A percentile compares a stretch with the other conserved stretches of the same genome.
Evolutionary conservation across 176 grass and related monocot genomes (phyloP).

Genomic region (Puccinellia tenuiflora): DNA sequence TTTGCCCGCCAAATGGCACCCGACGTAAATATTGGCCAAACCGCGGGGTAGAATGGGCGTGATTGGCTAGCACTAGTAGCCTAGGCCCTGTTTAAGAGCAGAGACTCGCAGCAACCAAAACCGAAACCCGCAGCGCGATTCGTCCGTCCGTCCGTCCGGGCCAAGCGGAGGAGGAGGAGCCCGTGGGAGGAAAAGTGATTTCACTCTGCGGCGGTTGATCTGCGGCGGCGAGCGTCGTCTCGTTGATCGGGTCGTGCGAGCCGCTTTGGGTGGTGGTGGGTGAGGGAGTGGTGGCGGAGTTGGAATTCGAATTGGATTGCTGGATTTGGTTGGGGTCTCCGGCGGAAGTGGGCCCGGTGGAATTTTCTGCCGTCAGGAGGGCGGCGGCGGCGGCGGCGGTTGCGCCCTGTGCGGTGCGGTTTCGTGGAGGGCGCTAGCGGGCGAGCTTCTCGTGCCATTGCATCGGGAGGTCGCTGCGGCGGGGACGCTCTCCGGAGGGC

Average conservation of each 20-base stretch:
- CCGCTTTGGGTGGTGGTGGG: too few relatives aligned
- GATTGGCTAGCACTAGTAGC: background rate
- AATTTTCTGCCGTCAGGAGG: too few relatives aligned
- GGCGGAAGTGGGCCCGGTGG: background rate
- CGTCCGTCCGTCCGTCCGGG: background rate
- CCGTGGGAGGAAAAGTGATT: background rate
- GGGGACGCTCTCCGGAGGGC: background rate
- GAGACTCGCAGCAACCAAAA: background rate
- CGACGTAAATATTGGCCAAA: background rate
- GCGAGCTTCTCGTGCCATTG: conserved; percentile 15
- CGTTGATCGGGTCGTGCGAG: background rate
- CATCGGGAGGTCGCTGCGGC: background rate
- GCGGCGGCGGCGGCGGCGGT: background rate
- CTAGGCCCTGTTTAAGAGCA: conserved; percentile 26
- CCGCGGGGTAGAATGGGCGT: background rate
- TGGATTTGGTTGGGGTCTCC: background rate
- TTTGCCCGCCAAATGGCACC: conserved; percentile 57
- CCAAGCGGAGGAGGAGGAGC: conserved; percentile 18
- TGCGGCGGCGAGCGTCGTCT: background rate
- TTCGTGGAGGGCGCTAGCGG: background rate
- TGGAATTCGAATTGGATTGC: conserved; percentile 20
- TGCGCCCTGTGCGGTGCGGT: background rate
- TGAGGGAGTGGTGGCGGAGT: background rate
- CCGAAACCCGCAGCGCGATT: background rate
- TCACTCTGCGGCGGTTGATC: background rate